These are phyloP conservation scores for Meyerozyma sp. DNA, from an alignment of 1,139 yeast species.

Conservation along the genomic window DNA sequence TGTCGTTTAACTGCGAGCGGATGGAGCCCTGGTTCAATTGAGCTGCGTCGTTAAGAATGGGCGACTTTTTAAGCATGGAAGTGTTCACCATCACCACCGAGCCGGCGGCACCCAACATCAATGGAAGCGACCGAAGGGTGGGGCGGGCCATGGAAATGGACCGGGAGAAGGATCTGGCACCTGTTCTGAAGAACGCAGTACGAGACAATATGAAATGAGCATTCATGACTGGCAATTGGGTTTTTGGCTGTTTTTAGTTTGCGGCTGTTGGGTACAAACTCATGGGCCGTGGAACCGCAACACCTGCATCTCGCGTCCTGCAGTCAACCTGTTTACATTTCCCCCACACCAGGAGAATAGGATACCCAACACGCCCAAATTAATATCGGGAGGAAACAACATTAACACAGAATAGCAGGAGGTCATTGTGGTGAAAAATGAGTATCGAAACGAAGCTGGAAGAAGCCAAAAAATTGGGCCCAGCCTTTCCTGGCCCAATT, in stretches of 20 bases:
- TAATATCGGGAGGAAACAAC: too few relatives aligned
- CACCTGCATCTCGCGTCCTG: not conserved
- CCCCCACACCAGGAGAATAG: too few relatives aligned
- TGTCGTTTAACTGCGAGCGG: not conserved
- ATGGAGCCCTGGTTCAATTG: not conserved
- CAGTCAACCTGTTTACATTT: too few relatives aligned
- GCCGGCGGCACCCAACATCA: conserved; percentile 1
- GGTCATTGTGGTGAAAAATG: not conserved
- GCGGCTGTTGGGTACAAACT: not conserved
- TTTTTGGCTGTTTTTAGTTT: not conserved
- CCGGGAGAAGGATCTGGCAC: not conserved
- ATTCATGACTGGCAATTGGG: not conserved
- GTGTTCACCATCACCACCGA: not conserved
- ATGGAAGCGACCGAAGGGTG: not conserved
- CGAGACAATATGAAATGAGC: not conserved
- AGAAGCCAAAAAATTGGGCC: not conserved
- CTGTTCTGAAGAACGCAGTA: not conserved
- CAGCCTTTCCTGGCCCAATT: too few relatives aligned
- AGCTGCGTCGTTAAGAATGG: not conserved
- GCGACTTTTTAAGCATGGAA: not conserved
- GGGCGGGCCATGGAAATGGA: not conserved
- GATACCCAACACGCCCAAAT: too few relatives aligned
- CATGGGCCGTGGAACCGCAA: not conserved
- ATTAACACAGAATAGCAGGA: not conserved
- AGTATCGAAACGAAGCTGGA: not conserved